Conservation (phyloP, 306 rosid species). For the Quercus suber region DNA sequence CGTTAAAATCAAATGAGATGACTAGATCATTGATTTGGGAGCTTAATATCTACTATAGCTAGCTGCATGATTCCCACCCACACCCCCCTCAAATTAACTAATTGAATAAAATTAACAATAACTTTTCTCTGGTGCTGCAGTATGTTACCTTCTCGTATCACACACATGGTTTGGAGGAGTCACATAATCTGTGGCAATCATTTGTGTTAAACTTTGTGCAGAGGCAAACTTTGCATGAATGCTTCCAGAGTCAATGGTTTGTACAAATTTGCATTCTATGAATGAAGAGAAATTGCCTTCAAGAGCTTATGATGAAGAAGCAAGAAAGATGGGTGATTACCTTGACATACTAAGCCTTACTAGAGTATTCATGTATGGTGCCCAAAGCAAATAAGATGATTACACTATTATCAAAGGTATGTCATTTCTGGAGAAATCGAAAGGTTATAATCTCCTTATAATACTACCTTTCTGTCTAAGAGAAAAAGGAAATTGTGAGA, state of each 20-base stretch:
- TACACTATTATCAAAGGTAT: conserved; percentile 77
- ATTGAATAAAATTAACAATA: conserved; percentile 1
- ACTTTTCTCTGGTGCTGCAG: conserved; percentile 56
- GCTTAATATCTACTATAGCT: background rate
- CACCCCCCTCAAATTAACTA: background rate
- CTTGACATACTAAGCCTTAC: conserved; percentile 92
- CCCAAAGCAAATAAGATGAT: conserved; percentile 83
- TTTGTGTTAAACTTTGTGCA: conserved; percentile 61
- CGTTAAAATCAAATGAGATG: background rate
- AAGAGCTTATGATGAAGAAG: conserved; percentile 58
- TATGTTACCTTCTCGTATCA: conserved; percentile 74
- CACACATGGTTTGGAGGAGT: conserved; percentile 95
- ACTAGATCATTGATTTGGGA: background rate
- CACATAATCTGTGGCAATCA: conserved; percentile 66
- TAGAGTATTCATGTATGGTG: conserved; percentile 76
- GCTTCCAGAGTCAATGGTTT: conserved; percentile 39
- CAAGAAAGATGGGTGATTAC: conserved; percentile 73
- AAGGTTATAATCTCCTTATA: too few relatives aligned
- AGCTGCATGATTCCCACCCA: background rate
- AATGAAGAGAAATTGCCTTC: conserved; percentile 39
- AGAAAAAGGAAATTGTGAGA: too few relatives aligned
- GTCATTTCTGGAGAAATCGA: background rate
- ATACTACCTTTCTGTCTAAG: too few relatives aligned
- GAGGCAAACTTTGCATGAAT: conserved; percentile 43
- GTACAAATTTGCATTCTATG: conserved; percentile 25